A percentile compares a stretch with the other conserved stretches of the same genome.
phyloP scores from a whole-genome alignment of 2,329 filamentous ascomycete genomes.

The Colletotrichum spinosum region DNA sequence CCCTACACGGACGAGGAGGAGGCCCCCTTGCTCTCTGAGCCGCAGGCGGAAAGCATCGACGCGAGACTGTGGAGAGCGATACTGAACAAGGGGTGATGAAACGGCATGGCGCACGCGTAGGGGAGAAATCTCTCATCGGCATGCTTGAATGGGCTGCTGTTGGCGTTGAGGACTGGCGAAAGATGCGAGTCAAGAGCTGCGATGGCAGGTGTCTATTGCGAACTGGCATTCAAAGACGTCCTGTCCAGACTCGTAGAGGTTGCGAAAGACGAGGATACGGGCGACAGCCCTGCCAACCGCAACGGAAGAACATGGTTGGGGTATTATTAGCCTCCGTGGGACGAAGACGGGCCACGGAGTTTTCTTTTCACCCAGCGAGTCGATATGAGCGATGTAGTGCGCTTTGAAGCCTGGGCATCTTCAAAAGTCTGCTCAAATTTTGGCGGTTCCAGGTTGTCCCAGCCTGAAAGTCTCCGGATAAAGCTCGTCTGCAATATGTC shows the following conservation, averaged over 20 bases:
- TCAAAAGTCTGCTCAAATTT: too few species aligned
- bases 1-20: slow-evolving; percentile 13
- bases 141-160: slow-evolving; percentile 18
- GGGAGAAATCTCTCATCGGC: slow-evolving; percentile 28
- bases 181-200: slow-evolving; percentile 32
- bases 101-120: slow-evolving; percentile 22
- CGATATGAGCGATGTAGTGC: too few species aligned
- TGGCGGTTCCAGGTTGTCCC: background rate
- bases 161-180: slow-evolving; percentile 6
- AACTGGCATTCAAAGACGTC: slow-evolving; percentile 1
- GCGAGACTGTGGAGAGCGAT: slow-evolving; percentile 12
- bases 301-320: too few species aligned
- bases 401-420: too few species aligned
- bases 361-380: too few species aligned
- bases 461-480: slow-evolving; percentile 10
- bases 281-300: slow-evolving; percentile 6
- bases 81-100: slow-evolving; percentile 29
- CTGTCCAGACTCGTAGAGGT: background rate
- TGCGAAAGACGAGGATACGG: slow-evolving; percentile 14
- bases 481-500: background rate
- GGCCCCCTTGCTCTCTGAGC: slow-evolving; percentile 24
- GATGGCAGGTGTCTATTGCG: slow-evolving; percentile 27
- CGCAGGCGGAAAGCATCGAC: slow-evolving; percentile 30
- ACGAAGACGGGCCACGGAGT: too few species aligned
- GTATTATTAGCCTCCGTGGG: too few species aligned